Evolutionary conservation across 2,329 filamentous ascomycete genomes (phyloP).

Genomic region (Cordyceps farinosa): DNA sequence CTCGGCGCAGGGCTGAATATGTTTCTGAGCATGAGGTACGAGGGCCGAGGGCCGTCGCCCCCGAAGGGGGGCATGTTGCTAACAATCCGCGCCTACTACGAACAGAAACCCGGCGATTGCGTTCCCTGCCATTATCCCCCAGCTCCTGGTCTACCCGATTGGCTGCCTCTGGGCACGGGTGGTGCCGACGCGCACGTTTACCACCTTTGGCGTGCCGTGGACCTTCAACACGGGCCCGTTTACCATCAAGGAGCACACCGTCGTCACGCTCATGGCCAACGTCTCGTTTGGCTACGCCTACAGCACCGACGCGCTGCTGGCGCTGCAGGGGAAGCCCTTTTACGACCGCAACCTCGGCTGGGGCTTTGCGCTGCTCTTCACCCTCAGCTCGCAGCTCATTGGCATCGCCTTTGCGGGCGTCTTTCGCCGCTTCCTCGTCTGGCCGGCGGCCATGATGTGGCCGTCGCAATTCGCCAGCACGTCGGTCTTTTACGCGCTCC

Average conservation of each 20-base stretch:
- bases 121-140: slow-evolving; percentile 37
- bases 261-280: slow-evolving; percentile 55
- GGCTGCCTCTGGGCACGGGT: slow-evolving; percentile 42
- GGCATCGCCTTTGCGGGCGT: slow-evolving; percentile 60
- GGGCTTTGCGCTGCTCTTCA: slow-evolving; percentile 54
- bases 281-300: slow-evolving; percentile 45
- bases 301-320: slow-evolving; percentile 41
- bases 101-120: slow-evolving; percentile 34
- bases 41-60: too few relatives aligned
- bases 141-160: slow-evolving; percentile 40
- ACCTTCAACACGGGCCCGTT: slow-evolving; percentile 48
- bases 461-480: slow-evolving; percentile 48
- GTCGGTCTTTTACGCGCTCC: slow-evolving; percentile 44
- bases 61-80: not conserved
- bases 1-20: slow-evolving; percentile 44
- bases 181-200: slow-evolving; percentile 40
- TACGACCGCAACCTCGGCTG: slow-evolving; percentile 49
- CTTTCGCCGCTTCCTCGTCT: slow-evolving; percentile 53
- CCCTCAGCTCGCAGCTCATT: slow-evolving; percentile 56
- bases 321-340: slow-evolving; percentile 40
- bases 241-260: slow-evolving; percentile 51
- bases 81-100: not conserved
- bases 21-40: slow-evolving; percentile 42
- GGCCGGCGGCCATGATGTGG: slow-evolving; percentile 61
- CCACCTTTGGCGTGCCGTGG: slow-evolving; percentile 40